Evolutionary conservation across 1,284 basidiomycete species (phyloP), one percentile per base, ranked within the genome.

Genomic region (Schizophyllum amplum): DNA sequence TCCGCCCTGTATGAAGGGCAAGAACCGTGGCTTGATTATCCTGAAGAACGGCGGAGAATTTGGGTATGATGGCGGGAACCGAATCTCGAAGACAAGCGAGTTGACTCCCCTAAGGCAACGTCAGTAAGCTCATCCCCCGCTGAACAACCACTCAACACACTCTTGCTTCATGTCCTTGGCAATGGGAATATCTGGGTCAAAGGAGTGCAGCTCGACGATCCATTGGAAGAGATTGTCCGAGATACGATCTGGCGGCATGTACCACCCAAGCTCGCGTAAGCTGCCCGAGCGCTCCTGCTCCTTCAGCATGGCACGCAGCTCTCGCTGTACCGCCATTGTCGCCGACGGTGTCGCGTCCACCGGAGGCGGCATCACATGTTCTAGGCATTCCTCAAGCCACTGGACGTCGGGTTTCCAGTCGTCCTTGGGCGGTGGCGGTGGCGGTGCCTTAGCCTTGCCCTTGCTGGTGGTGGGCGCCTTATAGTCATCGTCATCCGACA

Each of bases 201-300:
- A 81, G 9, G 82, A 84, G 67, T 84, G 82, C 70, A 86, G 68
- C 66, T 85, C 83, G 5, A 85, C 77, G 58, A 85, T 79, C 83
- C 83, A 86, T 62, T 83, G 83, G 68, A 83, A 85, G 17, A 85
- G 68, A 62, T 86, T 86, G 63, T 85, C 80, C 6, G 76, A 77
- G 24, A 84, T 77, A 48, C 81, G 68, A 17, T 82, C 78, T 24
- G 72, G 75, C 2, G 83, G 76, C 68, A 86, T 73, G 63, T 81
- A 83, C 83, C 83, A 86, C 7, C 83, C 84, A 5, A 86, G 69
- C 52, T 80, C 78, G 55, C 70, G 73, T 57, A 80, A 64, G 53
- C 74, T 62, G n/a, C 59, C 60, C 9, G 79, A 76, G 15, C 58
- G 63, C 2, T 77, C 73, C 66, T 85, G 83, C 60, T 86, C 83